Evolutionary conservation across 768 basidiomycete species (phyloP), one percentile per base, ranked within the genome.

Genomic region (Pisolithus sp.): DNA sequence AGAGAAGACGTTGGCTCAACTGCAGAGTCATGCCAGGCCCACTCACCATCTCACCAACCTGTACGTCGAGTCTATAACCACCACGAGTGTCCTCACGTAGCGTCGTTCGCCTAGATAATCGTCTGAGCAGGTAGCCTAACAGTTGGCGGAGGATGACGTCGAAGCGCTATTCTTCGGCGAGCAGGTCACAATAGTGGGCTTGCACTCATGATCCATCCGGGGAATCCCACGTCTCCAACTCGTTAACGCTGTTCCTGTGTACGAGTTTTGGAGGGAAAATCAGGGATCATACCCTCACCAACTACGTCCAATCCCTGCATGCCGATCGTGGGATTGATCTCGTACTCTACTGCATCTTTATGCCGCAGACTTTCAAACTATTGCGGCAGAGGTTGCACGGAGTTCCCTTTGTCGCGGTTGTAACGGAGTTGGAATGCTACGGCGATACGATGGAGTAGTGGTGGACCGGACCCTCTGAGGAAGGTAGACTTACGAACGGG

Each of bases 401-500:
- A 28, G 73, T 73, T 5, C 73, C 69, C 2, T 61, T 69, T n/a
- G 60, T 68, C 0, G 46, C 73, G 5, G 69, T 68, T 6, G 57
- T 72, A 8, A 73, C 70, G 0, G 66, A 69, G 17, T 57, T 74
- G 15, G 73, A 72, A n/a, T n/a, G n/a, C n/a, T n/a, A 50, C 38
- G 61, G 18, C 6, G 46, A 15, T 7, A 23, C 13, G 10, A 71
- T 66, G 68, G 64, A 70, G 7, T 49, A 45, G 1, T 70, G 70
- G 69, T 70, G 69, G 70, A 36, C 44, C 24, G 39, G 21, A 4
- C 23, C 39, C 3, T 38, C 50, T 5, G 59, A 15, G 4, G 43
- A 23, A 12, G 56, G 40, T 20, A 18, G 51, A 1, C 9, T 5
- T 17, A 56, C 54, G 18, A 76, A 76, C 39, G 60, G 68, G 47